These are phyloP conservation scores for Solanum peruvianum DNA, from an alignment of 257 asterid genomes.

Conservation along the genomic window DNA sequence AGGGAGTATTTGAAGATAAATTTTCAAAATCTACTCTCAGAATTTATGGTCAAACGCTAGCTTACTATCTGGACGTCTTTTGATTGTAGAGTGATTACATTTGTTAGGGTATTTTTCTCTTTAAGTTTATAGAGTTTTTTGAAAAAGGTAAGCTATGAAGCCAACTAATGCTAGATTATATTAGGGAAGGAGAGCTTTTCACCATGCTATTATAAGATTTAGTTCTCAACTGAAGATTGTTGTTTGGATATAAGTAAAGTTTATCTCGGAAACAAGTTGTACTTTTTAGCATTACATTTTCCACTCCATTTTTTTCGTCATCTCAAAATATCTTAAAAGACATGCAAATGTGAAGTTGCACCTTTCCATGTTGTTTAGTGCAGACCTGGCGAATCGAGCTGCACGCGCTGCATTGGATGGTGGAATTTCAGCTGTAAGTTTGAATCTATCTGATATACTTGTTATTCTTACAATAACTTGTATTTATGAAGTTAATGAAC, in stretches of 20 bases:
- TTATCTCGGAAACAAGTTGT: background rate
- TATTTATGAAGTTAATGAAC: no score
- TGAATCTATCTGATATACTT: background rate
- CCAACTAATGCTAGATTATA: background rate
- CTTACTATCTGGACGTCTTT: no score
- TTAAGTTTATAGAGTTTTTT: background rate
- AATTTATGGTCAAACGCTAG: no score
- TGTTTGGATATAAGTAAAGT: background rate
- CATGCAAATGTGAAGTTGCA: background rate
- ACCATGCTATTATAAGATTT: background rate
- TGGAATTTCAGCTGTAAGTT: conserved; percentile 68
- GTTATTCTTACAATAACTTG: no score
- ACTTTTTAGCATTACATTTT: background rate
- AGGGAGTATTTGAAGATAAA: no score
- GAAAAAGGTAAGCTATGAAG: background rate
- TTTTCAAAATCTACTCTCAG: no score
- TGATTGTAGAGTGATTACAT: background rate
- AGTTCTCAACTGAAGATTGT: background rate
- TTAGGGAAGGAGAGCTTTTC: background rate
- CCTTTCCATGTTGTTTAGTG: conserved; percentile 28
- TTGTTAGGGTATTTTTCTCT: background rate
- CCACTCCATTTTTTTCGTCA: background rate
- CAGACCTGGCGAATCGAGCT: conserved; percentile 69
- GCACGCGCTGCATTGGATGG: conserved; percentile 66
- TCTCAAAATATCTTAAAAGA: background rate